Base-by-base conservation (phyloP, 192 early-diverging fungal species). In the Coemansia sp. region DNA sequence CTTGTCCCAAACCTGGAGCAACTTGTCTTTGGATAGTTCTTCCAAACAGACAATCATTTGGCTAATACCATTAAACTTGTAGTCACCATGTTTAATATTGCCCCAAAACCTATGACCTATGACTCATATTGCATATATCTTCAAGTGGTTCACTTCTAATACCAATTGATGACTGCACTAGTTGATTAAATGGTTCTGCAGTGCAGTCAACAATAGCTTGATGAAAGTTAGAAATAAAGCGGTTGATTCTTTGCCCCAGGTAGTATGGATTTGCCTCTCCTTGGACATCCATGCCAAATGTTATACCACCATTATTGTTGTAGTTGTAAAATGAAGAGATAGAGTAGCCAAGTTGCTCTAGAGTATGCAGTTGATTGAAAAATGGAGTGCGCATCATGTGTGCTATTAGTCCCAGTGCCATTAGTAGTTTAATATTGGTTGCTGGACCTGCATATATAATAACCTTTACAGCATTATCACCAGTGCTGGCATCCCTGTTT, bases 361-460 rank as follows among this genome's bases (percentile, higher is more conserved):
- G 92, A 8, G 94, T 97, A n/a, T 94, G 84, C 49, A 98, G 69
- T 59, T 93, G 88, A 70, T 92, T 87, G 76, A 97, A 98, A 57
- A 84, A 88, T 11, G 92, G 90, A 61, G 93, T 91, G 35, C 87
- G 70, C 5, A 85, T 70, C 50, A 96, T 89, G 48, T 89, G 86
- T 1, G 77, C 80, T 54, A 97, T 61, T 23, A 97, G 75, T 45
- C 71, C 69, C 13, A 91, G 59, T 1, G 82, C 66, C 20, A 82
- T 82, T 19, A 87, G 83, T 27, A 86, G 70, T 18, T 78, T 57
- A 41, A 62, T 77, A 51, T 95, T 71, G 3, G 65, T 68, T 8
- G 82, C 80, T 55, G 86, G 82, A 3, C 94, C 93, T 26, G 90
- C 83, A 65, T 94, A 89, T 10, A 94, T 64, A 47, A 83, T 84